Evolutionary conservation across 202 grass and related monocot species (phyloP), one percentile per base, ranked within the genome.

Genomic region (Hordeum pubiflorum): DNA sequence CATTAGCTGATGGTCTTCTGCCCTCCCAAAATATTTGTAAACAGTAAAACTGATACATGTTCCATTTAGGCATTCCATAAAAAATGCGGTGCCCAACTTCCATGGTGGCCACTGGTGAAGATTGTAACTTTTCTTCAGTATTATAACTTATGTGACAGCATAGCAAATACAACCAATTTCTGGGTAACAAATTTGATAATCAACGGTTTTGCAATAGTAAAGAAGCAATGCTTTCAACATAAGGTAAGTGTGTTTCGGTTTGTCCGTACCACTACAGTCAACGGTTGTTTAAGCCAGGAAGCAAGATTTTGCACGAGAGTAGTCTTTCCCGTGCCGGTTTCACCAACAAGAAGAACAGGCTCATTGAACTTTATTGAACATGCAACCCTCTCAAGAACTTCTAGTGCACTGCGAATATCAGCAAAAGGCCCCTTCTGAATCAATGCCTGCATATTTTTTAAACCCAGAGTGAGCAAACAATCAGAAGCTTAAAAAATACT

Each of bases 271-370:
- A 97, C 86, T 72, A 97, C 94, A 75, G 90, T 97, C 69, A 97
- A 72, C 11, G 83, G 79, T 33, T 80, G 91, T 85, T 89, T 89
- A 79, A 97, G 89, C 92, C 89, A 91, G 24, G 89, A 63, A 61
- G 91, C 94, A 76, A 94, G 88, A 86, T 92, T 92, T 84, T 97
- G 94, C 71, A 97, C 90, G 14, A 87, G 59, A 24, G 94, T 97
- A 37, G 94, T 97, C 85, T 97, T 97, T 77, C 94, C 94, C 10
- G 94, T 97, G 52, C 94, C 94, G 63, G 94, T 97, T 94, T 97
- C 94, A 69, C 94, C 94, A 83, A 97, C 94, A n/a, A 97, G 88
- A 91, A 97, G 94, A 86, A 94, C 86, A 40, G 94, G 90, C 86
- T 97, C 91, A 13, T 94, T 97, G 76, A 83, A 85, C 73, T 92